These are phyloP conservation scores for Hygrophorus russula DNA, from an alignment of 768 basidiomycete genomes.

Conservation along the genomic window DNA sequence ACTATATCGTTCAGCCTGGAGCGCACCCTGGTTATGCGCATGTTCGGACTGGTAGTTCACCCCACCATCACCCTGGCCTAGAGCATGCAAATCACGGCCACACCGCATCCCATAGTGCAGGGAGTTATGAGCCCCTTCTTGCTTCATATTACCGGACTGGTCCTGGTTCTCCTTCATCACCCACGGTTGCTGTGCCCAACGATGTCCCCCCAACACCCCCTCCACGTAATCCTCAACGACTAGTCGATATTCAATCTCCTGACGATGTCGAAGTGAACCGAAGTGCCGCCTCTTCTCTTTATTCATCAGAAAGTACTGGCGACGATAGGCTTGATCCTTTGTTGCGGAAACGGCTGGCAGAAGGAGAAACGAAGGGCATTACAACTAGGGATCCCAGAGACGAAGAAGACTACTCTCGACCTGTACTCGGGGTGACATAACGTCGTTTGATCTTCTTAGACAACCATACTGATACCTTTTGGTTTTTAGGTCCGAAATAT, in stretches of 20 bases:
- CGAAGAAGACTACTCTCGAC: constrained; percentile 45
- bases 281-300: constrained; percentile 20
- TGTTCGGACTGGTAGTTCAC: constrained; percentile 36
- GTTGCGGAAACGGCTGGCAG: constrained; percentile 23
- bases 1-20: constrained; percentile 23
- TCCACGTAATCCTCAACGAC: constrained; percentile 22
- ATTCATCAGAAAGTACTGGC: constrained; percentile 21
- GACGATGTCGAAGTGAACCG: constrained; percentile 9
- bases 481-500: constrained; percentile 38
- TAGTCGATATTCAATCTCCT: constrained; percentile 7
- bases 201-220: constrained; percentile 19
- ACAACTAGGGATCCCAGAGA: constrained; percentile 28
- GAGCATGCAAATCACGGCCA: constrained; percentile 16
- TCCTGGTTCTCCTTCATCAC: constrained; percentile 10
- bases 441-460: neutral
- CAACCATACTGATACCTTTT: neutral
- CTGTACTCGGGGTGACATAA: constrained; percentile 40
- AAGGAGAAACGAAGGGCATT: constrained; percentile 9
- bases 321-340: constrained; percentile 38
- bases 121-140: constrained; percentile 52
- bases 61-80: constrained; percentile 5
- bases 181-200: constrained; percentile 10
- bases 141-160: constrained; percentile 26
- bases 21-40: constrained; percentile 30
- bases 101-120: constrained; percentile 37